These are phyloP conservation scores for Rhizopogon vesiculosus DNA, from an alignment of 768 basidiomycete species.

Conservation along the genomic window DNA sequence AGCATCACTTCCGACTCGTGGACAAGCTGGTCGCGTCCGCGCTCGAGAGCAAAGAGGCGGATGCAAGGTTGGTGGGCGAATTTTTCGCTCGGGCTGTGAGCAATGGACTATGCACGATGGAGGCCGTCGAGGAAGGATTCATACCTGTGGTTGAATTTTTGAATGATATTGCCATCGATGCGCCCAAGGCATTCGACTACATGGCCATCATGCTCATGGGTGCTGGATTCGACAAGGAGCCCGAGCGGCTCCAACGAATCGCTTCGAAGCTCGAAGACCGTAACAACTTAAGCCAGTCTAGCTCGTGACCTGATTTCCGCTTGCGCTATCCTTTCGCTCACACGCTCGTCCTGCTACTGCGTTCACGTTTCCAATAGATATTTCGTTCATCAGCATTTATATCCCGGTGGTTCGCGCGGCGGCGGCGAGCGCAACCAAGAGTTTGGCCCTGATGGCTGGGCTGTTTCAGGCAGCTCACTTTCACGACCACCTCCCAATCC, in stretches of 20 bases:
- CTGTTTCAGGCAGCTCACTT: conserved; percentile 51
- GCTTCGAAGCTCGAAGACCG: conserved; percentile 56
- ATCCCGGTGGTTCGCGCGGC: conserved; percentile 72
- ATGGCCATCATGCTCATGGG: conserved; percentile 68
- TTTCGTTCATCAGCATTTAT: not conserved
- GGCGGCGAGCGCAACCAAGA: conserved; percentile 69
- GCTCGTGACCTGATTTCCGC: conserved; percentile 31
- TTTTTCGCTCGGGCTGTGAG: conserved; percentile 62
- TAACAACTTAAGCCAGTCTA: conserved; percentile 54
- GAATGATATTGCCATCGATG: conserved; percentile 88
- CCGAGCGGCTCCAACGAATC: conserved; percentile 50
- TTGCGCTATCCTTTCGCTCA: conserved; percentile 5
- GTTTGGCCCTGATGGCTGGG: conserved; percentile 82
- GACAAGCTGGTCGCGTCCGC: conserved; percentile 70
- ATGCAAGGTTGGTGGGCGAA: conserved; percentile 71
- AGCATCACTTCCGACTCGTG: conserved; percentile 61
- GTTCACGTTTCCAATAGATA: no score
- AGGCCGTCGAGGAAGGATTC: conserved; percentile 74
- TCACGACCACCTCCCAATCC: conserved; percentile 46
- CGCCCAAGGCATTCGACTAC: conserved; percentile 76
- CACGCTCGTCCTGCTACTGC: conserved; percentile 4
- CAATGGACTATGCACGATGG: conserved; percentile 54
- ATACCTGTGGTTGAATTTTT: conserved; percentile 64
- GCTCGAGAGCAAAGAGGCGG: conserved; percentile 77
- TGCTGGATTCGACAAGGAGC: conserved; percentile 52